Base-by-base conservation (phyloP, 139 green algal species). In the Trebouxia sp. region DNA sequence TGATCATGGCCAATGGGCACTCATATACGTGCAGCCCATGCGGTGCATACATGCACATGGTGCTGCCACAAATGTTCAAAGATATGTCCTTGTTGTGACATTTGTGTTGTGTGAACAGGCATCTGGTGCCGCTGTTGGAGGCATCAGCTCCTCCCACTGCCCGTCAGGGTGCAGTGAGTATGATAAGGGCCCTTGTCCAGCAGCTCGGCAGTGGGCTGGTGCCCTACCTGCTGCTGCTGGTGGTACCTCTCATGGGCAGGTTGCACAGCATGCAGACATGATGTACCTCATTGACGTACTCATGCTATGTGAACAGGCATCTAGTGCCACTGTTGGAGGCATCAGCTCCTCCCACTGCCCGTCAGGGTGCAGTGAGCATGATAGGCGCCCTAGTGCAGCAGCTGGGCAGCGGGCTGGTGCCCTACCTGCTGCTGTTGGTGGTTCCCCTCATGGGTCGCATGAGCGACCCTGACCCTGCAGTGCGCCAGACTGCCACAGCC, bases 401-500 rank as follows among this genome's bases (percentile, higher is more conserved):
- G 7, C 76, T 85, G n/a, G 48, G n/a, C 9, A 26, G 24, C 35
- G 17, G 22, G 30, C 37, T 97, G 72, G 90, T 91, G 70, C 88
- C 88, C 10, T 96, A 95, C 83, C 79, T 82, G 24, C 82, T 92
- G 47, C 89, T 98, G 70, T 83, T 98, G 67, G 87, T 97, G 32
- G 93, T 98, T 28, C 95, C 95, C 28, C 88, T 98, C 55, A 89
- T 99, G 85, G 88, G 86, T 14, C 87, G 92, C 75, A 98, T 98
- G 94, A 90, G 82, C 58, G 96, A 99, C 86, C 80, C 92, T 0
- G 47, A 80, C 9, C 42, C 81, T 0, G 67, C 67, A 35, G 89
- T 97, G 14, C 83, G 56, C 88, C 94, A 47, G 39, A 38, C 38
- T 39, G 67, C 67, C 67, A 77, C 67, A 26, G 67, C 41, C 8